Conservation (phyloP, 2,329 filamentous ascomycete genomes). For the Colletotrichum endophyticum region DNA sequence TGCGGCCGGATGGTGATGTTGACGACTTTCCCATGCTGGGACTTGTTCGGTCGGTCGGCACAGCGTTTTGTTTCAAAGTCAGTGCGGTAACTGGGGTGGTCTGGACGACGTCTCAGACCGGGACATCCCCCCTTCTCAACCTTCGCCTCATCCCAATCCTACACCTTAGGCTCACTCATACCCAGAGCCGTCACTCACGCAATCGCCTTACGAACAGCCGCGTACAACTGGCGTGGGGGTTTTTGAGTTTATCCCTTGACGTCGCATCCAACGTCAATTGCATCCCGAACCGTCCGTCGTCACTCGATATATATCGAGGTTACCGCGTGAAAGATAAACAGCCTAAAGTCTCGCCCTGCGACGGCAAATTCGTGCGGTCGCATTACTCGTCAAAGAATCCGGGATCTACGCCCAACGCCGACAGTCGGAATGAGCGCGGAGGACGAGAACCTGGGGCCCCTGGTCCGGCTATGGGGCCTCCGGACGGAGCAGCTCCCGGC, state of each 20-base stretch:
- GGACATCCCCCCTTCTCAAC: background rate
- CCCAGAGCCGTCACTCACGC: background rate
- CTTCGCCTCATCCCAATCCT: background rate
- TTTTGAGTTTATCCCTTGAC: conserved; percentile 12
- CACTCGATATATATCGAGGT: background rate
- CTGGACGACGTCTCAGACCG: conserved; percentile 8
- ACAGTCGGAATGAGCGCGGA: background rate
- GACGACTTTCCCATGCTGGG: background rate
- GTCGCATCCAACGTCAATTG: background rate
- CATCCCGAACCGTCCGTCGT: background rate
- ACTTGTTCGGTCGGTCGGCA: background rate
- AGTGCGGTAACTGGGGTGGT: conserved; percentile 7
- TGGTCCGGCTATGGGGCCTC: conserved; percentile 61
- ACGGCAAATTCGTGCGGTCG: background rate
- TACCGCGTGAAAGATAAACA: background rate
- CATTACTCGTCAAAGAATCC: background rate
- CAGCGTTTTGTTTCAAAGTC: conserved; percentile 12
- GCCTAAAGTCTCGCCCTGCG: background rate
- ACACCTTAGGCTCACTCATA: background rate
- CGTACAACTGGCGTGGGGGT: background rate
- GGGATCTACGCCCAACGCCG: background rate
- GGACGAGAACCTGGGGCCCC: conserved; percentile 42
- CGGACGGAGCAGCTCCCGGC: conserved; percentile 51
- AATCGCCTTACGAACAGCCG: background rate
- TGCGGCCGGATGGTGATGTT: background rate